phyloP scores from a whole-genome alignment of 495 filamentous ascomycete genomes.

The Thermothielavioides terrestris region DNA sequence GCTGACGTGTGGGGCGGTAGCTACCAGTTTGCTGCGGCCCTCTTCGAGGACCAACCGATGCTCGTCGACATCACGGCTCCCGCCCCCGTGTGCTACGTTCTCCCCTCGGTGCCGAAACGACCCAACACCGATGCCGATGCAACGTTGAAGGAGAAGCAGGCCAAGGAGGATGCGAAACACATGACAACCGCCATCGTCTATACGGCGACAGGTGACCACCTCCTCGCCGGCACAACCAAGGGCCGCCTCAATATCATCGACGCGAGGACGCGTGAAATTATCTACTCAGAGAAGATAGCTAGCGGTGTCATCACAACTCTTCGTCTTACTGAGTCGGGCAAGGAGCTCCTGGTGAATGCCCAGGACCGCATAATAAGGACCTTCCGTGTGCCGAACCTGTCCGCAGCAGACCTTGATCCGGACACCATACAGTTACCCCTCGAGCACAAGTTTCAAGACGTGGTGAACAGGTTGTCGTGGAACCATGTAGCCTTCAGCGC shows the following conservation, averaged over 20 bases:
- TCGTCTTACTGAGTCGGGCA: constrained; percentile 71
- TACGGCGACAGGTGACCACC: constrained; percentile 71
- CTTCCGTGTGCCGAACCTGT: constrained; percentile 52
- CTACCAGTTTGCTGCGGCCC: constrained; percentile 70
- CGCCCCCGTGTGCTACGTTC: constrained; percentile 57
- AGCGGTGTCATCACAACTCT: constrained; percentile 82
- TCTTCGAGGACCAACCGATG: constrained; percentile 87
- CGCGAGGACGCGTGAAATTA: constrained; percentile 62
- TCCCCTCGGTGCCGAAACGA: constrained; percentile 75
- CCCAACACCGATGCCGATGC: constrained; percentile 54
- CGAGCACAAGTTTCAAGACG: constrained; percentile 97
- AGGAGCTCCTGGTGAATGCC: constrained; percentile 79
- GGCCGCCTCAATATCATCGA: constrained; percentile 94
- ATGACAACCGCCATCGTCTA: constrained; percentile 88
- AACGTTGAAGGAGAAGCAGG: constrained; percentile 67
- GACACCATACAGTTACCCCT: constrained; percentile 77
- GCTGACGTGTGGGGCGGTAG: constrained; percentile 39
- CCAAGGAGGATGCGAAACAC: constrained; percentile 84
- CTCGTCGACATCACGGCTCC: constrained; percentile 69
- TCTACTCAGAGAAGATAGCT: constrained; percentile 79
- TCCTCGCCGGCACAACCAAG: constrained; percentile 85
- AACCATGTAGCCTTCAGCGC: constrained; percentile 92
- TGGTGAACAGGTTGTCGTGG: constrained; percentile 90
- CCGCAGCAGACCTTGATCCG: constrained; percentile 47
- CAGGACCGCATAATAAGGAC: constrained; percentile 90